phyloP scores from a whole-genome alignment of 2,329 filamentous ascomycete species.

The Trichophyton simii region DNA sequence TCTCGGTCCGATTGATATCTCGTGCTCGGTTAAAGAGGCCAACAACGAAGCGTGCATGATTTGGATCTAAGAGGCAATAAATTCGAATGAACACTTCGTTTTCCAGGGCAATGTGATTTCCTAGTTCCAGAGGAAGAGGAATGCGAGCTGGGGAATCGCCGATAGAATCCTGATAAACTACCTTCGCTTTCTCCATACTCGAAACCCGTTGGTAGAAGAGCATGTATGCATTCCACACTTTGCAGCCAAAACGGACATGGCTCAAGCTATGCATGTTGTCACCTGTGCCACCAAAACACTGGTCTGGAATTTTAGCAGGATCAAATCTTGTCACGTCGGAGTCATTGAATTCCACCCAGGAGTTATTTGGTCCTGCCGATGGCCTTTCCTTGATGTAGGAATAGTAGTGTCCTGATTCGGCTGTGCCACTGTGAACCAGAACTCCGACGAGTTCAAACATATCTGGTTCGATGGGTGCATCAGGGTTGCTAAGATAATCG shows the following conservation, averaged over 20 bases:
- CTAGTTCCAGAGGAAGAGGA: conserved; percentile 33
- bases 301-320: conserved; percentile 54
- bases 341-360: conserved; percentile 93
- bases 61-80: conserved; percentile 66
- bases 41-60: conserved; percentile 55
- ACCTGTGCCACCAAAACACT: conserved; percentile 67
- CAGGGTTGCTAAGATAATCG: conserved; percentile 60
- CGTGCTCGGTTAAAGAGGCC: conserved; percentile 48
- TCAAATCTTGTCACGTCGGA: conserved; percentile 69
- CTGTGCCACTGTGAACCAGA: conserved; percentile 82
- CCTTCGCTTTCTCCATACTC: conserved; percentile 45
- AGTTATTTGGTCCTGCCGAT: conserved; percentile 32
- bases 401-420: conserved; percentile 93
- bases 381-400: conserved; percentile 82
- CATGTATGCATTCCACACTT: conserved; percentile 86
- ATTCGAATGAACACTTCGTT: conserved; percentile 63
- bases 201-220: conserved; percentile 83
- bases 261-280: conserved; percentile 39
- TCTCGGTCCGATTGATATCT: conserved; percentile 32
- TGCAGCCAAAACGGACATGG: conserved; percentile 42
- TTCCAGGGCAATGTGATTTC: conserved; percentile 50
- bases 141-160: conserved; percentile 41
- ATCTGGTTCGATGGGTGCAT: conserved; percentile 49
- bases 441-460: conserved; percentile 90
- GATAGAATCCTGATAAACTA: conserved; percentile 32